Base-by-base conservation (phyloP, 257 asterid genomes). In the Nemophila menziesii region DNA sequence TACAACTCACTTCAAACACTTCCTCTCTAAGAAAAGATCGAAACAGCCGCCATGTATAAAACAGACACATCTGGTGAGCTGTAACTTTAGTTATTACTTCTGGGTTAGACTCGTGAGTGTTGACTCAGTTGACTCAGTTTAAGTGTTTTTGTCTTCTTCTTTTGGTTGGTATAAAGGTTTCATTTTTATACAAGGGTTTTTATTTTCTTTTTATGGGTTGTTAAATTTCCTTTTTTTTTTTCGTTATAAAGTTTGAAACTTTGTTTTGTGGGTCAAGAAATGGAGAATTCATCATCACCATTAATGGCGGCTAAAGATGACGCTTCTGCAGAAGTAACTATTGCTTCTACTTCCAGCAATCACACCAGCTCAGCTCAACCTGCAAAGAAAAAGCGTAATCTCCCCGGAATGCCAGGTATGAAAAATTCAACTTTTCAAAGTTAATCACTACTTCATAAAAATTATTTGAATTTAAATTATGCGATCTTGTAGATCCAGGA, bases 371-470 rank as follows among this genome's bases (percentile, higher is more conserved):
- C 58, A 22, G 22, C 40, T 6, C 51, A 16, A 5, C 71, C 70
- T 8, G 8, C 57, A 1, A 90, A 82, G 92, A 81, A 69, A 42
- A 79, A 62, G 72, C 77, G 96, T 5, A 85, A 60, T 56, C 94
- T 82, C 2, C 96, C 99, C 8, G 99, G 99, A 63, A 90, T 73
- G 82, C 99, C 99, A 4, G 96, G 98, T 81, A 71, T 29, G 12
- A 3, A 29, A 7, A 29, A 29, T 29, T 13, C 36, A 29, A 29
- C 12, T 1, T 7, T 29, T 29, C 33, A 24, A 64, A 26, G 5
- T 8, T 41, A 24, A 37, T 4, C n/a, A 15, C 12, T 27, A 18
- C 18, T 22, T 41, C 1, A 0, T 22, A 22, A 13, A 16, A 27
- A 11, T 34, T n/a, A 26, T 41, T 9, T 48, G 4, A 11, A 16